These are phyloP conservation scores for Mortierella claussenii DNA, from an alignment of 192 early-diverging fungal genomes.

Conservation along the genomic window DNA sequence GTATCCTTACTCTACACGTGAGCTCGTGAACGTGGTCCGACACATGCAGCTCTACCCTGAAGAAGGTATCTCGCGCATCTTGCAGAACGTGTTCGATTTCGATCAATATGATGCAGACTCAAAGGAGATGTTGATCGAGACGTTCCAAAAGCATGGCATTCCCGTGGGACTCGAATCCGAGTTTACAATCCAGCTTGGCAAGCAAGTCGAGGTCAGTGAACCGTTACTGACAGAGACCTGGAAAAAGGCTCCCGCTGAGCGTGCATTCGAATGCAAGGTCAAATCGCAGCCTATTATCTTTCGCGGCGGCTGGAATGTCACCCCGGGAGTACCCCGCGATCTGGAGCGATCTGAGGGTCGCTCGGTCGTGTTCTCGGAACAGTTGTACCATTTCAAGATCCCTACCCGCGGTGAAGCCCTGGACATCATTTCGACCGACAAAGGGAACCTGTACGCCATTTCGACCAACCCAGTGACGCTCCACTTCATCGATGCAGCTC, in stretches of 20 bases:
- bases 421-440: slow-evolving; percentile 63
- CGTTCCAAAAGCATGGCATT: slow-evolving; percentile 78
- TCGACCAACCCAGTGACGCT: slow-evolving; percentile 73
- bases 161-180: slow-evolving; percentile 76
- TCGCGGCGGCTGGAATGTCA: slow-evolving; percentile 66
- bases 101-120: slow-evolving; percentile 77
- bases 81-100: slow-evolving; percentile 88
- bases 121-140: slow-evolving; percentile 75
- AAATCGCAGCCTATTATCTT: slow-evolving; percentile 33
- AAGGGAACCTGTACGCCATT: slow-evolving; percentile 65
- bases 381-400: slow-evolving; percentile 72
- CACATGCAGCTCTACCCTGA: slow-evolving; percentile 81
- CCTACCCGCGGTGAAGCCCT: slow-evolving; percentile 72
- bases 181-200: slow-evolving; percentile 70
- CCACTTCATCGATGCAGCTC: slow-evolving; percentile 60
- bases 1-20: slow-evolving; percentile 87
- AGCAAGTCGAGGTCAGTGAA: slow-evolving; percentile 58
- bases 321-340: slow-evolving; percentile 56
- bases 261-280: slow-evolving; percentile 15
- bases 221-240: slow-evolving; percentile 67
- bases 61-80: slow-evolving; percentile 72
- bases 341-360: slow-evolving; percentile 69
- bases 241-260: slow-evolving; percentile 45
- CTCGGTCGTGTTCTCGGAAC: slow-evolving; percentile 72
- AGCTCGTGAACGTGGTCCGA: slow-evolving; percentile 80